phyloP scores from a whole-genome alignment of 345 rosid species.

The Rhodamnia rubescens region DNA sequence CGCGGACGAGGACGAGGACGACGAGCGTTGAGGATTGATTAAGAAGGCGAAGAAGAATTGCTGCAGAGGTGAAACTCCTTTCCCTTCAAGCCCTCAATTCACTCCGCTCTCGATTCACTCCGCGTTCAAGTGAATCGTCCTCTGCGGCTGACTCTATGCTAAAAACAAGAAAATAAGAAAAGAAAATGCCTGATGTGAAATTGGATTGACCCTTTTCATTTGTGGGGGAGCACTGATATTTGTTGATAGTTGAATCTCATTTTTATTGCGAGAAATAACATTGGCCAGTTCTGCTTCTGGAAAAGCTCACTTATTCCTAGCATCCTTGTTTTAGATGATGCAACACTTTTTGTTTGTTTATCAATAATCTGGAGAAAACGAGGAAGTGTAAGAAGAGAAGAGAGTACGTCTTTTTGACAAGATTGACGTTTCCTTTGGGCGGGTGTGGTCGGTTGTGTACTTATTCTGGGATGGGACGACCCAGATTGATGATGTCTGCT shows the following conservation, averaged over 20 bases:
- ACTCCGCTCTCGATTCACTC: neutral
- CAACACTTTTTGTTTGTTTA: neutral
- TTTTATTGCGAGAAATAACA: neutral
- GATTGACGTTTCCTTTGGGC: neutral
- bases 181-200: neutral
- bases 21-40: constrained; percentile 9
- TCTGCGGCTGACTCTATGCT: neutral
- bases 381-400: neutral
- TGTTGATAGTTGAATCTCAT: neutral
- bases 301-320: neutral
- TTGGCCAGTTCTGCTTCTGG: neutral
- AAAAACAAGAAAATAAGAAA: neutral
- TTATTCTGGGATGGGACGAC: neutral
- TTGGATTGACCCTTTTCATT: neutral
- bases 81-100: neutral
- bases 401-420: neutral
- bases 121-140: neutral
- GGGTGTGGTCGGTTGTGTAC: neutral
- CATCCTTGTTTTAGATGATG: neutral
- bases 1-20: constrained; percentile 25
- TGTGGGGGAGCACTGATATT: neutral
- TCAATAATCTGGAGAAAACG: neutral
- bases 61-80: neutral
- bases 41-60: neutral
- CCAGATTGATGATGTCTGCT: neutral